phyloP scores from a whole-genome alignment of 2,329 filamentous ascomycete genomes.

The Penicillium sp. region DNA sequence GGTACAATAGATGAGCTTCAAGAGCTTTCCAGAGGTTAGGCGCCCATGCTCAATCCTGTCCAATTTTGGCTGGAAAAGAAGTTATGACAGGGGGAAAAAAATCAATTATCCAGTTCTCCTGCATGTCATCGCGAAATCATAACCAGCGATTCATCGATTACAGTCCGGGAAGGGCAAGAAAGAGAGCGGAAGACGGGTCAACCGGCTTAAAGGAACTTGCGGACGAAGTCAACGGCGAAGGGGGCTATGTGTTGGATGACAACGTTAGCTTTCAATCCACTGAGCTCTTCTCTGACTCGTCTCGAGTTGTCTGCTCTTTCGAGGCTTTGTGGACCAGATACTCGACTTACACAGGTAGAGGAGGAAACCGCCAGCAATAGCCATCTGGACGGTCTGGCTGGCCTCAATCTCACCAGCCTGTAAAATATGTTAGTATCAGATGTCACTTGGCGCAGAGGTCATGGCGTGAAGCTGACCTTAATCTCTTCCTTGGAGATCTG shows the following conservation, averaged over 20 bases:
- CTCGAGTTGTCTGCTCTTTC: neutral
- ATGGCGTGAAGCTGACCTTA: slow-evolving; percentile 26
- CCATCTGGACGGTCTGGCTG: slow-evolving; percentile 46
- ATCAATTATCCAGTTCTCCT: neutral
- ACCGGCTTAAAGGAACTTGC: slow-evolving; percentile 38
- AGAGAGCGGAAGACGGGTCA: slow-evolving; percentile 1
- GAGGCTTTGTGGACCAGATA: neutral
- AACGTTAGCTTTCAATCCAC: neutral
- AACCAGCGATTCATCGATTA: slow-evolving; percentile 6
- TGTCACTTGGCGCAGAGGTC: neutral
- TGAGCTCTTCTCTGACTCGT: neutral
- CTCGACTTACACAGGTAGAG: slow-evolving; percentile 53
- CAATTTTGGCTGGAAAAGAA: neutral
- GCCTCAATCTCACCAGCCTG: slow-evolving; percentile 48
- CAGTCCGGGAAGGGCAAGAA: slow-evolving; percentile 1
- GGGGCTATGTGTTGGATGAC: slow-evolving; percentile 30
- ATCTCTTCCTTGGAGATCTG: slow-evolving; percentile 42
- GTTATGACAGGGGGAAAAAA: neutral
- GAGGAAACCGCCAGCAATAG: slow-evolving; percentile 46
- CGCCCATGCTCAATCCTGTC: neutral
- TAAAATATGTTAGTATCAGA: slow-evolving; percentile 6
- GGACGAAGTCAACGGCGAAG: slow-evolving; percentile 43
- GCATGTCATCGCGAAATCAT: slow-evolving; percentile 5
- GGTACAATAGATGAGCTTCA: neutral
- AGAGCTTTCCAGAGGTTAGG: neutral